Evolutionary conservation across 768 basidiomycete species (phyloP), one percentile per base, ranked within the genome.

Genomic region (Lactarius hengduanensis): DNA sequence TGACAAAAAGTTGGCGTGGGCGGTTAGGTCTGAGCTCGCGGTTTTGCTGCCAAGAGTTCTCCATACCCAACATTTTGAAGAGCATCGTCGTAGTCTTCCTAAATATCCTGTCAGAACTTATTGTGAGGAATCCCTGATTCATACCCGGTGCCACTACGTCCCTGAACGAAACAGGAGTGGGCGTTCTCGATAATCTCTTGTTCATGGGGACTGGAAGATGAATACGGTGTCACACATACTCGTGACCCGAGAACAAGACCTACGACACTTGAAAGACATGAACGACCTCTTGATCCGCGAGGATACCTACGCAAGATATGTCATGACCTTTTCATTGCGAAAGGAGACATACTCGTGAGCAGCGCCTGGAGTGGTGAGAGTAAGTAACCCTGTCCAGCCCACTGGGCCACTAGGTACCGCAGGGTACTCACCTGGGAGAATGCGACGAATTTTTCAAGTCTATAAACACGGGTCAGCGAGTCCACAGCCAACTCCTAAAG

Each of bases 71-170:
- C 84, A 91, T 90, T 74, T 89, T 90, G 78, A 87, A 88, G 0
- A 91, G 77, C 84, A 91, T 89, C 0, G 89, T 88, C 0, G 90
- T 91, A 0, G 88, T 91, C 80, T 90, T 90, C 1, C 89, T 89
- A 70, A 1, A 32, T 16, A 3, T 47, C n/a, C 26, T 20, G 30
- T 55, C 22, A 43, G 43, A 28, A 18, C n/a, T 26, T 30, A 22
- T 22, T 26, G 34, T 28, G 45, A 41, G 32, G 28, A 58, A 9
- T 20, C 43, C n/a, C 0, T 26, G 43, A 20, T 18, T 15, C 55
- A 16, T 71, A 89, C 89, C 89, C 90, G 0, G 90, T 91, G 1
- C 90, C 90, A 72, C 89, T 90, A 32, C 90, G 79, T 0, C 89
- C 73, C 18, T 69, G 58, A 45, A 71, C 70, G 47, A 62, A 69